These are phyloP conservation scores for Xanthoparmelia taractica DNA, from an alignment of 495 filamentous ascomycete species.

Conservation along the genomic window DNA sequence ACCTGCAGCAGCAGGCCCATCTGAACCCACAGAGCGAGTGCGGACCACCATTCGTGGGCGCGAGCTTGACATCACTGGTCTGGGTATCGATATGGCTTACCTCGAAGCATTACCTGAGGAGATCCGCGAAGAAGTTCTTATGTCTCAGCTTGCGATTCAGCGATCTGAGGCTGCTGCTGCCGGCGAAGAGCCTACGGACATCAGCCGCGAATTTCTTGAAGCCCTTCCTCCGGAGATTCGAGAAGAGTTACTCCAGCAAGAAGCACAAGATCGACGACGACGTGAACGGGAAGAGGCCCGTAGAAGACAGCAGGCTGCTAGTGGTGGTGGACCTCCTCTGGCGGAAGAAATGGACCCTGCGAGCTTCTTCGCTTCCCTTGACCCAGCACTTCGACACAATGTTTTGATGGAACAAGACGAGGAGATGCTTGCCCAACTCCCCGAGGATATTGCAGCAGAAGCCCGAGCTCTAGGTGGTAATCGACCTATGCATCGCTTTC, in stretches of 20 bases:
- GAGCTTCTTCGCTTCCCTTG: conserved; percentile 85
- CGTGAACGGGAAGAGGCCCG: conserved; percentile 73
- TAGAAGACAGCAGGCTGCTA: conserved; percentile 53
- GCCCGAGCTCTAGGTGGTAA: conserved; percentile 64
- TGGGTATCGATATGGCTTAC: conserved; percentile 91
- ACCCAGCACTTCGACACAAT: conserved; percentile 73
- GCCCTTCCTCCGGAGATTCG: conserved; percentile 86
- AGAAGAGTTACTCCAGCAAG: conserved; percentile 80
- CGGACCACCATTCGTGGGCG: conserved; percentile 75
- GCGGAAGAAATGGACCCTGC: conserved; percentile 89
- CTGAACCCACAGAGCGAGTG: conserved; percentile 51
- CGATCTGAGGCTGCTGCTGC: conserved; percentile 71
- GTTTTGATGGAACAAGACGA: conserved; percentile 89
- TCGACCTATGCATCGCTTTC: conserved; percentile 52
- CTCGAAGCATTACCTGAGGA: conserved; percentile 92
- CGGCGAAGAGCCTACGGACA: conserved; percentile 77
- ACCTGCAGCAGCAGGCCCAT: conserved; percentile 36
- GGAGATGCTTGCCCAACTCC: conserved; percentile 75
- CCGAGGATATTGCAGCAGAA: conserved; percentile 75
- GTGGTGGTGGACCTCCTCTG: conserved; percentile 46
- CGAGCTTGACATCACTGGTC: conserved; percentile 80
- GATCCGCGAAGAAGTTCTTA: conserved; percentile 88
- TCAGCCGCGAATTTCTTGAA: conserved; percentile 89
- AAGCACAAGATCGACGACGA: conserved; percentile 79
- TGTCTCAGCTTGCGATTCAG: conserved; percentile 73